Evolutionary conservation across 306 rosid species (phyloP).

Genomic region (Boehmeria nivea): DNA sequence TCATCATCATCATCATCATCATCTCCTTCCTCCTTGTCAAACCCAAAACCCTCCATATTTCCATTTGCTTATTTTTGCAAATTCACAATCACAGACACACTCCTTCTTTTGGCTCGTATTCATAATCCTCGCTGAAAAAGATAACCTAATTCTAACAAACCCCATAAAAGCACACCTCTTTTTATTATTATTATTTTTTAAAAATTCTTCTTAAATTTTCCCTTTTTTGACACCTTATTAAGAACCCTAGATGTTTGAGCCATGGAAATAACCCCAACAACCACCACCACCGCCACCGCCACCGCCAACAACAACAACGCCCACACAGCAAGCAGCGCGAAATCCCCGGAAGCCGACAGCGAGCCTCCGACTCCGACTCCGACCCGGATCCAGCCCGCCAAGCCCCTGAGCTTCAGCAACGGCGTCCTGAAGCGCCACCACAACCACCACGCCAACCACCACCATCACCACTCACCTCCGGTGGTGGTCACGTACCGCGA

Average conservation of each 20-base stretch:
- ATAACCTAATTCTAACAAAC: conserved; percentile 33
- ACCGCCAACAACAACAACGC: conserved; percentile 18
- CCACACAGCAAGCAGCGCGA: conserved; percentile 31
- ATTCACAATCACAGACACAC: too few species aligned
- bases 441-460: conserved; percentile 10
- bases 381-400: conserved; percentile 46
- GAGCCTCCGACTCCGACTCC: conserved; percentile 61
- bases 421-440: conserved; percentile 80
- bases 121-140: conserved; percentile 16
- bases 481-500: conserved; percentile 54
- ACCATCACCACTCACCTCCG: conserved; percentile 14
- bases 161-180: conserved; percentile 15
- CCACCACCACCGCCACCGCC: conserved; percentile 22
- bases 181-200: neutral
- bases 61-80: too few species aligned
- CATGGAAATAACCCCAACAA: conserved; percentile 56
- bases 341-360: conserved; percentile 61
- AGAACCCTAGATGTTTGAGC: conserved; percentile 38
- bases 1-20: conserved; percentile 36
- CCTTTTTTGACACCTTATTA: conserved; percentile 4
- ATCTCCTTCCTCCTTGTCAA: neutral
- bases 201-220: neutral
- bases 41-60: conserved; percentile 2
- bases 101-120: too few species aligned
- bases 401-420: conserved; percentile 60